Evolutionary conservation across 176 grass and related monocot species (phyloP).

Genomic region (Melocanna baccifera): DNA sequence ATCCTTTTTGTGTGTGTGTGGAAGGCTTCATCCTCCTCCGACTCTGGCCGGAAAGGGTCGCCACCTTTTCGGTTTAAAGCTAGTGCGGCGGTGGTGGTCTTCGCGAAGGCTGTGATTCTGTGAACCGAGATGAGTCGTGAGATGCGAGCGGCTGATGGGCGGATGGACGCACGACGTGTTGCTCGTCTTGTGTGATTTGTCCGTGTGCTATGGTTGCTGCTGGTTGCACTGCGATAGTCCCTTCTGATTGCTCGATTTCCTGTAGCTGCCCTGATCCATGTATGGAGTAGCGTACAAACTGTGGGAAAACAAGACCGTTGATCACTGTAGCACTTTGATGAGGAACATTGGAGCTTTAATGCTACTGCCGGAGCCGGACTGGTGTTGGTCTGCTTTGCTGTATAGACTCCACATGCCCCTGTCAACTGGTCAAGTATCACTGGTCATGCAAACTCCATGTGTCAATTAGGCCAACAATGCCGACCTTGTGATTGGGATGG

Average conservation of each 20-base stretch:
- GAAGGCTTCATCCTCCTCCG: background rate
- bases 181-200: background rate
- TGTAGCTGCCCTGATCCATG: background rate
- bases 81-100: background rate
- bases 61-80: conserved; percentile 12
- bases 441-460: background rate
- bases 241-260: background rate
- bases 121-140: conserved; percentile 21
- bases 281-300: background rate
- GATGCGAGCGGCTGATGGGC: background rate
- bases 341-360: background rate
- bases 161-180: background rate
- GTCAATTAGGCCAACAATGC: conserved; percentile 2
- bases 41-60: conserved; percentile 18
- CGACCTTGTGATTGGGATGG: background rate
- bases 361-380: background rate
- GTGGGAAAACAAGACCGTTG: background rate
- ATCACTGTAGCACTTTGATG: background rate
- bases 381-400: conserved; percentile 12
- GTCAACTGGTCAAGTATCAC: background rate
- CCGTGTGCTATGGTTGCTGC: background rate
- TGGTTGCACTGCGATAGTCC: background rate
- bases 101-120: background rate
- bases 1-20: too few species aligned
- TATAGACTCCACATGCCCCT: background rate